These are phyloP conservation scores for Rhodamnia rubescens DNA, from an alignment of 345 rosid genomes.

Conservation along the genomic window DNA sequence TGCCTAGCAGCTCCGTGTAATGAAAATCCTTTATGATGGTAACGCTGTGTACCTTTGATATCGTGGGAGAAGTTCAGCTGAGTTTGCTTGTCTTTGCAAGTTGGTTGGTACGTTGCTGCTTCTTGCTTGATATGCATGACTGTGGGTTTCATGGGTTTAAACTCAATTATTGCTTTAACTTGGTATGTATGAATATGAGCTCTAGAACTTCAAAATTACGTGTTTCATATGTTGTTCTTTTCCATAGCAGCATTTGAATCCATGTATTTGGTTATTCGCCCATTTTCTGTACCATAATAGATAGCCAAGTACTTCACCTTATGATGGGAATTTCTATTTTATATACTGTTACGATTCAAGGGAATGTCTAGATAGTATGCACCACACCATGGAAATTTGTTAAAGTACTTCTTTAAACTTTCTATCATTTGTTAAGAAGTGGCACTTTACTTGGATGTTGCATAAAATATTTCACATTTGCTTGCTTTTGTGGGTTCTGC, in stretches of 20 bases:
- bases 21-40: neutral
- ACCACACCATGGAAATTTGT: neutral
- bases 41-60: neutral
- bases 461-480: neutral
- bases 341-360: neutral
- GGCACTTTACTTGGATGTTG: neutral
- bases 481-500: conserved; percentile 3
- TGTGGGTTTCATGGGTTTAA: neutral
- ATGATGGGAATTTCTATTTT: neutral
- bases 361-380: neutral
- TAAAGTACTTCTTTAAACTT: neutral
- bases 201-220: neutral
- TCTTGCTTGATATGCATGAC: neutral
- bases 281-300: neutral
- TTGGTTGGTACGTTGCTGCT: neutral
- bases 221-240: neutral
- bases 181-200: neutral
- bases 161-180: neutral
- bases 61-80: neutral
- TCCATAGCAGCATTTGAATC: neutral
- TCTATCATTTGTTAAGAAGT: neutral
- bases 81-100: neutral
- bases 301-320: neutral
- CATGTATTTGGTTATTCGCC: neutral
- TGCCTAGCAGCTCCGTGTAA: neutral